Conservation (phyloP, 805 yeast species). For the Metschnikowia henanensis region DNA sequence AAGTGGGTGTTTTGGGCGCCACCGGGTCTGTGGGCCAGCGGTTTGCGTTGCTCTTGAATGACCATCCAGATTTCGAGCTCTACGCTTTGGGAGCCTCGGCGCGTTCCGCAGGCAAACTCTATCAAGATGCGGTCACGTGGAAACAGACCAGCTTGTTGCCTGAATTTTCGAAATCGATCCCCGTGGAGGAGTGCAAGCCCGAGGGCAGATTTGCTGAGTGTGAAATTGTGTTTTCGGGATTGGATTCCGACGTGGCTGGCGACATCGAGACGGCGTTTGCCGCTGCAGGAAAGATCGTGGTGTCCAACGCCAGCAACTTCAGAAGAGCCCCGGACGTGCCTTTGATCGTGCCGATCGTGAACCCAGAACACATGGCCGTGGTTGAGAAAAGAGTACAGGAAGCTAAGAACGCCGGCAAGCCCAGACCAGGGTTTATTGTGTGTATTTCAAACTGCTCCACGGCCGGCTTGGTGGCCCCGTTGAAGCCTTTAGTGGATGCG, state of each 20-base stretch:
- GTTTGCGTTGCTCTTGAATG: constrained; percentile 77
- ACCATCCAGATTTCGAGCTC: constrained; percentile 89
- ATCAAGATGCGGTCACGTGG: constrained; percentile 88
- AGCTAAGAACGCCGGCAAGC: constrained; percentile 54
- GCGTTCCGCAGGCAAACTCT: constrained; percentile 89
- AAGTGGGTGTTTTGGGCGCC: constrained; percentile 94
- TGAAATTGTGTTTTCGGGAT: constrained; percentile 92
- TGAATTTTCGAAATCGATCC: constrained; percentile 54
- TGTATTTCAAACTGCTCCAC: constrained; percentile 99
- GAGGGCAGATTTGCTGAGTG: constrained; percentile 77
- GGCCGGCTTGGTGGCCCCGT: constrained; percentile 95
- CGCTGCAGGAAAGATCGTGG: constrained; percentile 77
- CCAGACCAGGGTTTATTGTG: constrained; percentile 77
- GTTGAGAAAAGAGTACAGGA: constrained; percentile 56
- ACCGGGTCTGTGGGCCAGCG: constrained; percentile 98
- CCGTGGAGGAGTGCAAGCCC: constrained; percentile 76
- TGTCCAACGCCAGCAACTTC: constrained; percentile 96
- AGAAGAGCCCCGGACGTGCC: constrained; percentile 89
- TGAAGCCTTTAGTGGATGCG: constrained; percentile 86
- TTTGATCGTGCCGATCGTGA: constrained; percentile 91
- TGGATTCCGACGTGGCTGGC: constrained; percentile 93
- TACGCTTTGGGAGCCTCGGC: constrained; percentile 88
- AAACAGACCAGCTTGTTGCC: constrained; percentile 89
- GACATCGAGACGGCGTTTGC: constrained; percentile 84
- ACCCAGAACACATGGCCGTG: constrained; percentile 83